Evolutionary conservation across 768 basidiomycete species (phyloP).

Genomic region (Piloderma croceum): DNA sequence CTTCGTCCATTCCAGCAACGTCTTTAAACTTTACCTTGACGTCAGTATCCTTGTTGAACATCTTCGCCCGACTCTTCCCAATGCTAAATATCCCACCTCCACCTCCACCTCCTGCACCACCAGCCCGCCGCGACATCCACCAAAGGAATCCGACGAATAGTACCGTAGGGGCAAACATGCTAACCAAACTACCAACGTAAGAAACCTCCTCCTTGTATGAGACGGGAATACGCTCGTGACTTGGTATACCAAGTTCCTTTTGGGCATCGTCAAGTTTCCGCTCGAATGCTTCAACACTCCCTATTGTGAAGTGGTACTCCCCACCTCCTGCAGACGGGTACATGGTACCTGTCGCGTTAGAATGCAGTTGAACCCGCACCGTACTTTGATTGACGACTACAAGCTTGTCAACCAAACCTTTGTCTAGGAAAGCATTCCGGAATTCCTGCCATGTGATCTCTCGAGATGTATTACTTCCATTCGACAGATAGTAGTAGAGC

Average conservation of each 20-base stretch:
- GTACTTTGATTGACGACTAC: slow-evolving; percentile 85
- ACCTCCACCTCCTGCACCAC: slow-evolving; percentile 51
- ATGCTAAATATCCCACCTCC: slow-evolving; percentile 94
- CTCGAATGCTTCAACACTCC: slow-evolving; percentile 95
- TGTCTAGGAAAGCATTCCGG: slow-evolving; percentile 92
- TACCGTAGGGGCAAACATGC: slow-evolving; percentile 93
- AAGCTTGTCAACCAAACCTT: slow-evolving; percentile 91
- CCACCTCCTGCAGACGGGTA: slow-evolving; percentile 58
- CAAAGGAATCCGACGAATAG: slow-evolving; percentile 86
- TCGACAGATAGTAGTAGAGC: slow-evolving; percentile 61
- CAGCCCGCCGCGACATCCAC: slow-evolving; percentile 76
- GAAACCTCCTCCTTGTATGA: slow-evolving; percentile 95
- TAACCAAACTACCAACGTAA: slow-evolving; percentile 65
- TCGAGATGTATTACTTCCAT: slow-evolving; percentile 43
- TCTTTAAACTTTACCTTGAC: slow-evolving; percentile 92
- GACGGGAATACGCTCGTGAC: slow-evolving; percentile 90
- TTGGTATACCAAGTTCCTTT: slow-evolving; percentile 85
- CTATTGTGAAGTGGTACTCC: slow-evolving; percentile 94
- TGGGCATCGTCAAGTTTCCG: slow-evolving; percentile 93
- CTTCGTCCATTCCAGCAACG: slow-evolving; percentile 99
- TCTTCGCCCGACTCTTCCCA: slow-evolving; percentile 88
- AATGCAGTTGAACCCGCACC: slow-evolving; percentile 89
- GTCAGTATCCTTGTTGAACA: slow-evolving; percentile 97
- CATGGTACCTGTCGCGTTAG: slow-evolving; percentile 78
- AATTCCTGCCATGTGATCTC: slow-evolving; percentile 99